These are phyloP conservation scores for Physcomitrellopsis africana DNA, from an alignment of 225 moss, liverwort and hornwort genomes.

Conservation along the genomic window DNA sequence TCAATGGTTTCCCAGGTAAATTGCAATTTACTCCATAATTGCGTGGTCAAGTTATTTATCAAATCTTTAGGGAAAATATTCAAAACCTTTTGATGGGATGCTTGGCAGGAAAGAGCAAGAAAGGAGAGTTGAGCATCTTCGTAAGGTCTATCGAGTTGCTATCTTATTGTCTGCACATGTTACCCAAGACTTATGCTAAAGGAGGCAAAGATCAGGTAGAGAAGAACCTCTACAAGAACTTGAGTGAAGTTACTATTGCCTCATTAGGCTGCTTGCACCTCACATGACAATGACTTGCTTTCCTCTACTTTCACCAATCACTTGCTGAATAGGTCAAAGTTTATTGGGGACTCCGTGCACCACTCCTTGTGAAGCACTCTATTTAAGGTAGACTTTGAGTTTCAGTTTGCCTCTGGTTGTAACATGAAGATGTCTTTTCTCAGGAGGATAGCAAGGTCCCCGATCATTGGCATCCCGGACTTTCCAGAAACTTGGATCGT, in stretches of 20 bases:
- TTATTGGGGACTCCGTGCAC: background rate
- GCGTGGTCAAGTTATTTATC: too few species aligned
- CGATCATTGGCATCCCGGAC: conserved; percentile 79
- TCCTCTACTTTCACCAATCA: background rate
- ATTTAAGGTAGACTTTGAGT: background rate
- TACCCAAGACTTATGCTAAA: conserved; percentile 73
- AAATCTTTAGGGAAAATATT: background rate
- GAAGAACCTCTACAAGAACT: conserved; percentile 58
- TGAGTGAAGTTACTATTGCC: conserved; percentile 47
- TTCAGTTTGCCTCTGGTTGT: background rate
- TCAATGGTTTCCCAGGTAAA: conserved; percentile 81
- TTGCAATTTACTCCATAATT: background rate
- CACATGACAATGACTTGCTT: background rate
- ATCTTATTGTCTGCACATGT: conserved; percentile 92
- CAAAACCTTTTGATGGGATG: background rate
- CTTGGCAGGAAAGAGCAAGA: conserved; percentile 72
- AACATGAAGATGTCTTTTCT: background rate
- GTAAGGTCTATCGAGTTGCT: conserved; percentile 78
- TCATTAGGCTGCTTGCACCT: conserved; percentile 52
- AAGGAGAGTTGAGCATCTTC: conserved; percentile 87
- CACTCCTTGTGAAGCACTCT: background rate
- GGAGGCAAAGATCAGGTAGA: conserved; percentile 70
- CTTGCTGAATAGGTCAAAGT: background rate
- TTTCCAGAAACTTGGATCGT: conserved; percentile 68
- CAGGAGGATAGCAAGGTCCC: conserved; percentile 65